Evolutionary conservation across 1,284 basidiomycete genomes (phyloP).

Genomic region (Rhodotorula sp.): DNA sequence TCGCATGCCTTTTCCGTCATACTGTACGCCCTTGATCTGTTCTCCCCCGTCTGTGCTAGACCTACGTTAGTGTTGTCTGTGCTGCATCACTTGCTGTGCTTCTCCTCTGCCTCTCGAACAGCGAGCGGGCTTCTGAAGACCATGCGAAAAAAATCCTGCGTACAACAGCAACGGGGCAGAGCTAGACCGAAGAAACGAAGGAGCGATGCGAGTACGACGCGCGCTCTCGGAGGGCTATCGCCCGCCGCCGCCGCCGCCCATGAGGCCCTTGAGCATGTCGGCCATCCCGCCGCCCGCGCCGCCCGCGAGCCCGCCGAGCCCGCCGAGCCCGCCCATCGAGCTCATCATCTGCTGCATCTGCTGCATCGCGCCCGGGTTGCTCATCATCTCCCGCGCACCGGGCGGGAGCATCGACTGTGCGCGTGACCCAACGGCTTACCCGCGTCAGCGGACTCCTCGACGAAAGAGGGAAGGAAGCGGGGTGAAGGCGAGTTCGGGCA

Average conservation of each 20-base stretch:
- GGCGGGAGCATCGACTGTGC: constrained; percentile 36
- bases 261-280: constrained; percentile 46
- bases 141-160: no score
- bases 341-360: constrained; percentile 61
- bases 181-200: no score
- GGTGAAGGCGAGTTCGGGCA: neutral
- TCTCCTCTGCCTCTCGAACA: no score
- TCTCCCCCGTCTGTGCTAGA: no score
- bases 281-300: constrained; percentile 43
- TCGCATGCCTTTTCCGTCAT: no score
- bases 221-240: neutral
- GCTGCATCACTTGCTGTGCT: no score
- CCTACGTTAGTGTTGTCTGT: no score
- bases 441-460: neutral
- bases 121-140: no score
- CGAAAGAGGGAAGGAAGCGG: neutral
- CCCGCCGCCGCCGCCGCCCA: constrained; percentile 21
- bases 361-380: constrained; percentile 27
- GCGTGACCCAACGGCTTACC: neutral
- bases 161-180: no score
- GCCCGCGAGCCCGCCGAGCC: constrained; percentile 32
- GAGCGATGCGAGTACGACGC: no score
- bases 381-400: constrained; percentile 29
- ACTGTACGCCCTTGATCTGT: no score
- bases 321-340: constrained; percentile 32